Base-by-base conservation (phyloP, 805 yeast species). In the Wickerhamiella cacticola region DNA sequence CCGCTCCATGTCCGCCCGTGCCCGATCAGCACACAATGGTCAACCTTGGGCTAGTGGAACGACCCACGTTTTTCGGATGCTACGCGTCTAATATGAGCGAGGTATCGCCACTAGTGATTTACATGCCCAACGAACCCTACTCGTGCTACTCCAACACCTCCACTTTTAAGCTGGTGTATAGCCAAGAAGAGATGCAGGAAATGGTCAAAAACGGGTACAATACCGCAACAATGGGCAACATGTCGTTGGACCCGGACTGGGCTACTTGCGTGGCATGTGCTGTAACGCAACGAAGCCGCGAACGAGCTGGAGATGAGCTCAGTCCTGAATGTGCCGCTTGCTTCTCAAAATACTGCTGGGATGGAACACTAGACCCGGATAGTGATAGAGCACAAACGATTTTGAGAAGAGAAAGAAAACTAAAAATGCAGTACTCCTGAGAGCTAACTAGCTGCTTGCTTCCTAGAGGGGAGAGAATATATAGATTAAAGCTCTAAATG, bases 51-150 rank as follows among this genome's bases (percentile, higher is more conserved):
- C 68, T 84, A 53, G 79, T 84, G 13, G 68, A 79, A 8, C 72
- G 66, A 51, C 94, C 95, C 45, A 71, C 81, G 0, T 85, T 86
- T 67, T 86, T 86, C 61, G 95, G 95, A 28, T 85, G 95, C 64
- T 73, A 82, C 59, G 71, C 83, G 3, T 54, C 64, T 1, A 81
- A 82, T 58, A 65, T 81, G 59, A 76, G 86, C 2, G 65, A 63
- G 12, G 67, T 82, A 29, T 94, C 94, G 2, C 68, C 52, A 13
- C 29, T 85, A 49, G 71, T 86, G 35, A 76, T 86, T n/a, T 84
- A 82, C 58, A 70, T 76, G 48, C 88, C 94, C 41, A 86, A 86
- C 62, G 63, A 78, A 48, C 82, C 84, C 29, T 79, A 74, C 61
- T 68, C 80, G 23, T 79, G 62, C 59, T 66, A 68, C 58, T 73